phyloP scores from a whole-genome alignment of 257 asterid species.

The Solanum lycopersicoides region DNA sequence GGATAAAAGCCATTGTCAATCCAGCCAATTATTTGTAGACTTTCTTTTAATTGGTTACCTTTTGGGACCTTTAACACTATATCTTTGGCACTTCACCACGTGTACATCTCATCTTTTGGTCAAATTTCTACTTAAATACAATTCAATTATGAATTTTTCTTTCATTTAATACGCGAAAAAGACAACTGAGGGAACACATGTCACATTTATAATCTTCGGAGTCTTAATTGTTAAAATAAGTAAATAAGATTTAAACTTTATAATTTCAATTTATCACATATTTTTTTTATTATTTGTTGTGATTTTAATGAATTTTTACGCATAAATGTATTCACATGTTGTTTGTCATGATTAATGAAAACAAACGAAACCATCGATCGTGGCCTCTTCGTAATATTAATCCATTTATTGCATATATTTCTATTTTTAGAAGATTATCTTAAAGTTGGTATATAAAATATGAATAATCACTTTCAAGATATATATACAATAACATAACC shows the following conservation, averaged over 20 bases:
- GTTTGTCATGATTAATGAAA: background rate
- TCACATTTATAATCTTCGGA: slow-evolving; percentile 18
- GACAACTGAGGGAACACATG: slow-evolving; percentile 1
- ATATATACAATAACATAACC: background rate
- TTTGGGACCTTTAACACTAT: background rate
- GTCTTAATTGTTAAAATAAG: background rate
- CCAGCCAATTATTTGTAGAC: slow-evolving; percentile 6
- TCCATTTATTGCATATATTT: background rate
- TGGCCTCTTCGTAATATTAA: background rate
- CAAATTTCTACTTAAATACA: slow-evolving; percentile 12
- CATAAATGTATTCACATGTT: background rate
- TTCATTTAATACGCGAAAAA: background rate
- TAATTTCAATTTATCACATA: rapidly evolving
- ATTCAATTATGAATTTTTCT: slow-evolving; percentile 10
- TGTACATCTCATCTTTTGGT: slow-evolving; percentile 6
- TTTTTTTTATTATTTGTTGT: too few relatives aligned
- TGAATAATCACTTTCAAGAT: background rate
- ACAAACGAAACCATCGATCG: background rate
- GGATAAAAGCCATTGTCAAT: background rate
- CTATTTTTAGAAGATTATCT: background rate
- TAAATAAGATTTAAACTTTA: background rate
- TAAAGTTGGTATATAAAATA: background rate
- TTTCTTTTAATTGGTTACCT: background rate
- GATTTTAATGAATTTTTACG: too few relatives aligned
- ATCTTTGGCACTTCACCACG: slow-evolving; percentile 17